Evolutionary conservation across 805 yeast genomes (phyloP), one percentile per base, ranked within the genome.

Genomic region (Wickerhamiella hasegawae): DNA sequence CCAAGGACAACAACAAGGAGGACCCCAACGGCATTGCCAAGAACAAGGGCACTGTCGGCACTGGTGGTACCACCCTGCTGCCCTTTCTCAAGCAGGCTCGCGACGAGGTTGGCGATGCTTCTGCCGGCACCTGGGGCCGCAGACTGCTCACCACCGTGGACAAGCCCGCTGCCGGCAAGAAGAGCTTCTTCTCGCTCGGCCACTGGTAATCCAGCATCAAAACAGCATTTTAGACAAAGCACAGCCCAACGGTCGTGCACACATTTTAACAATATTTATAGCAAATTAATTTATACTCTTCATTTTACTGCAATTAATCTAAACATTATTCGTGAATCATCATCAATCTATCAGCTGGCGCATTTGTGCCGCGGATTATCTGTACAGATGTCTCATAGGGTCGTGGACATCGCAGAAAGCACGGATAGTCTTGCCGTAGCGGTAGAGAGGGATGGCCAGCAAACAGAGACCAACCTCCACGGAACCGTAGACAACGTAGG

Each of bases 11-110:
- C 20, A 35, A 34, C 27, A 53, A 58, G 35, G 68, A 76, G 10
- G 39, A 58, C 12, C 31, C 51, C 12, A 63, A 67, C 33, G 74
- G 84, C 6, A 53, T 74, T 38, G 68, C 60, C 14, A 46, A 44
- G 31, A 45, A 90, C 76, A 15, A 65, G 68, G 58, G 84, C 70
- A 32, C 62, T 51, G 48, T 61, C 1, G 96, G 97, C 12, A 85
- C 97, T 1, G 97, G 97, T 16, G 96, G 97, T 31, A 85, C 96
- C 0, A 75, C 92, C 1, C 64, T 85, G 48, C 68, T 85, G 39
- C 94, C 95, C 19, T 87, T 85, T 59, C 66, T 85, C 53, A 85
- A 84, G 56, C 96, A 87, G 57, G 87, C 95, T 46, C 70, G 96
- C 55, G 96, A 85, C 58, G 96, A 85, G 54, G 85, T 95, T 2